Evolutionary conservation across 495 filamentous ascomycete genomes (phyloP).

Genomic region (Hypoxylon crocopeplum): DNA sequence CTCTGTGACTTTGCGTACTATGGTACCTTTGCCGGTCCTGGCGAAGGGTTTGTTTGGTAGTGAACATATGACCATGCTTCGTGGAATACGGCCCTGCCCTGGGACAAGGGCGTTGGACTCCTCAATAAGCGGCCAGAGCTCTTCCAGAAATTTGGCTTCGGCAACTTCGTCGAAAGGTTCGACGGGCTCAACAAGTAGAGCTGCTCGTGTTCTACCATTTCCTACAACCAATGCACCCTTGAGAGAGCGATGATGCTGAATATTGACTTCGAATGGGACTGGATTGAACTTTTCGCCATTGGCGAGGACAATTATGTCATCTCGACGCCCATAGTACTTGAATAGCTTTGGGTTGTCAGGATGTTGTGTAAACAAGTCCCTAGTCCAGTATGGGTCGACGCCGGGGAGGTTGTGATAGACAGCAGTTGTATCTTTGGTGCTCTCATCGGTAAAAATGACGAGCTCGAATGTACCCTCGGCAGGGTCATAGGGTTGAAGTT

Average conservation of each 20-base stretch:
- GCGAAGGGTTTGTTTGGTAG: constrained; percentile 46
- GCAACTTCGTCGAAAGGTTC: not conserved
- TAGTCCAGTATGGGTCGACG: constrained; percentile 47
- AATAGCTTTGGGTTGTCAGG: constrained; percentile 47
- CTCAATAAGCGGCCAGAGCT: constrained; percentile 59
- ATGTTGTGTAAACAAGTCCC: constrained; percentile 56
- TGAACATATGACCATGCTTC: constrained; percentile 49
- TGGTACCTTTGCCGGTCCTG: constrained; percentile 63
- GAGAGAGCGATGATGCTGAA: constrained; percentile 38
- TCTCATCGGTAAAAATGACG: constrained; percentile 25
- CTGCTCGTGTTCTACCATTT: constrained; percentile 46
- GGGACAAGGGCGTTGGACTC: constrained; percentile 56
- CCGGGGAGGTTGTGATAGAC: constrained; percentile 52
- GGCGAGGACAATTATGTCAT: constrained; percentile 61
- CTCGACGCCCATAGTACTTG: constrained; percentile 50
- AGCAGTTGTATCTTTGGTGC: not conserved
- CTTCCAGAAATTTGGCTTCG: constrained; percentile 35
- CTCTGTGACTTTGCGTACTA: constrained; percentile 61
- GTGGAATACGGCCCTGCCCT: constrained; percentile 58
- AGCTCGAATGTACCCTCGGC: constrained; percentile 17
- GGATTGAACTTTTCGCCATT: constrained; percentile 64
- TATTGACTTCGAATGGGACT: constrained; percentile 46
- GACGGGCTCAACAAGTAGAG: constrained; percentile 51
- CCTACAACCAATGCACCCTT: constrained; percentile 51
- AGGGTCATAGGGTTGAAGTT: constrained; percentile 37